phyloP scores from a whole-genome alignment of 768 basidiomycete genomes.

The Termitomyces sp. region DNA sequence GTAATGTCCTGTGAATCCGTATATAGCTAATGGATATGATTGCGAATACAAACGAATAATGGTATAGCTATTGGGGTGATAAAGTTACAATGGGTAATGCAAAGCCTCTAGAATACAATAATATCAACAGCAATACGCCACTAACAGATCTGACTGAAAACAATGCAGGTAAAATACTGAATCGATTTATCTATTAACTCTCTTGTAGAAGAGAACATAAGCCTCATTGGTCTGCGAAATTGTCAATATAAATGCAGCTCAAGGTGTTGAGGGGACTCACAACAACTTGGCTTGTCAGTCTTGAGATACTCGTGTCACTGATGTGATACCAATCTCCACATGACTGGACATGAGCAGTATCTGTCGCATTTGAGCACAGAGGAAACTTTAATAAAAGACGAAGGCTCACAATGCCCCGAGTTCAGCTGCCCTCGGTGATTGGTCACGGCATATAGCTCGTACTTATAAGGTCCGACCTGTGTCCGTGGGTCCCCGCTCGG shows the following conservation, averaged over 20 bases:
- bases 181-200: constrained; percentile 44
- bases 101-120: constrained; percentile 20
- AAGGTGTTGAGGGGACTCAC: constrained; percentile 40
- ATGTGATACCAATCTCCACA: constrained; percentile 68
- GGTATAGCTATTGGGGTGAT: constrained; percentile 14
- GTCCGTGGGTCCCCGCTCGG: constrained; percentile 68
- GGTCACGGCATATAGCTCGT: constrained; percentile 93
- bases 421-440: constrained; percentile 95
- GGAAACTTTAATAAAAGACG: not conserved
- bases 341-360: constrained; percentile 90
- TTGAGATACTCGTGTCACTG: not conserved
- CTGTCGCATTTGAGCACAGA: constrained; percentile 35
- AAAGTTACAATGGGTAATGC: constrained; percentile 18
- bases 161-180: constrained; percentile 19
- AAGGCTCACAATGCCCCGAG: constrained; percentile 88
- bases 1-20: not conserved
- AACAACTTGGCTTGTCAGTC: constrained; percentile 51
- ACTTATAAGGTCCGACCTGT: constrained; percentile 85
- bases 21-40: not conserved
- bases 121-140: constrained; percentile 15
- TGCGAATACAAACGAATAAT: not conserved
- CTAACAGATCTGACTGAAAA: constrained; percentile 12
- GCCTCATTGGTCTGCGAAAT: constrained; percentile 49
- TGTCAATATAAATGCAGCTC: not conserved
- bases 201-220: constrained; percentile 82